Evolutionary conservation across 139 green algal genomes (phyloP), one percentile per base, ranked within the genome.

Genomic region (Picochlorum sp.): DNA sequence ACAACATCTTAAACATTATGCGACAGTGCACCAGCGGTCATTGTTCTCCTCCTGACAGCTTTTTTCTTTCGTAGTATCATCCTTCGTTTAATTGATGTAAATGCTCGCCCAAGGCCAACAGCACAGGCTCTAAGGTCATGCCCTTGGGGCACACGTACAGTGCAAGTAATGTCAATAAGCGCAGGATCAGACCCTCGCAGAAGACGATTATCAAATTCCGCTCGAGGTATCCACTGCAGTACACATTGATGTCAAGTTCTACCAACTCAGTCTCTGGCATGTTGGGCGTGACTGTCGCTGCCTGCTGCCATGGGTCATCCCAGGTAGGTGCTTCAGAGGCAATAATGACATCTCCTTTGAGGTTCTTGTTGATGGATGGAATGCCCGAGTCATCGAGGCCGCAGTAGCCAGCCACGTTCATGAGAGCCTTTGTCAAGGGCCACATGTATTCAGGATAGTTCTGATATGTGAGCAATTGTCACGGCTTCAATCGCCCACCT

Each of bases 401-500:
- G 24, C 61, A 66, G 24, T 66, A 66, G 21, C 61, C 61, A 18
- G 61, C 64, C 3, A 30, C 9, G 13, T 61, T 60, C 32, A 77
- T 67, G n/a, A 66, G 20, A 7, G 64, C 18, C 57, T 64, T 68
- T 34, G 63, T 54, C 16, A 56, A 18, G 0, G 70, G 70, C 70
- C 70, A 77, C 18, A 47, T 20, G 32, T 63, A 68, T 30, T 47
- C 14, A 4, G 69, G 69, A 55, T 54, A 72, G 21, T 67, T 44
- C 18, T 70, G 49, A 32, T 70, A 49, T 20, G 21, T 62, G n/a
- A 2, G 24, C 41, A 24, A 77, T 61, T 11, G 32, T 47, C 13
- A 68, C 63, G 2, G 66, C 41, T 21, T 77, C 70, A 6, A 64
- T 21, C 1, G 64, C 70, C 70, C 70, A 77, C 24, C 69, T 41